These are phyloP conservation scores for Austroboletus niveus DNA, from an alignment of 1,284 basidiomycete species.

Conservation along the genomic window DNA sequence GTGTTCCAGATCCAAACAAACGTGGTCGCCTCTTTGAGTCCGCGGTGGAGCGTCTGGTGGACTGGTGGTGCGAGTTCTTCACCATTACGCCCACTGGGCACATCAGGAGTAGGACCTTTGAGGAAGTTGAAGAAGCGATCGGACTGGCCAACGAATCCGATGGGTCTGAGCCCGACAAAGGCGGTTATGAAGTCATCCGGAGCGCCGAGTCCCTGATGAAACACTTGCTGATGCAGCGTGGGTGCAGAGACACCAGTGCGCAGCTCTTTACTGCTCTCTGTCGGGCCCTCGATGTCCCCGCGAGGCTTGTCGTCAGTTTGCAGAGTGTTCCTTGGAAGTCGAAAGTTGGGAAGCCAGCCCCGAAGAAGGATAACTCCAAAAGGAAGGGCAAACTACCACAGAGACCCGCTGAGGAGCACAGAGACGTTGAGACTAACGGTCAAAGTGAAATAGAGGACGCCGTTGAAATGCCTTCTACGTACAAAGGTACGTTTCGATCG, in stretches of 20 bases:
- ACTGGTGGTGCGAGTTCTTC: slow-evolving; percentile 81
- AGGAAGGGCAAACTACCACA: slow-evolving; percentile 35
- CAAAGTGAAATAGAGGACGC: slow-evolving; percentile 43
- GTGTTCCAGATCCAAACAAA: slow-evolving; percentile 74
- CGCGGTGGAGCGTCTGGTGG: slow-evolving; percentile 68
- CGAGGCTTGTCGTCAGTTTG: slow-evolving; percentile 85
- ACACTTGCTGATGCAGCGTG: slow-evolving; percentile 76
- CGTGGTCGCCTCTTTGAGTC: slow-evolving; percentile 85
- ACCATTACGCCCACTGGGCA: slow-evolving; percentile 67
- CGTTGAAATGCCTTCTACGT: slow-evolving; percentile 25
- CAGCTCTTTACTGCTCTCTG: slow-evolving; percentile 92
- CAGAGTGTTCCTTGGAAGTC: slow-evolving; percentile 90
- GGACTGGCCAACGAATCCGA: slow-evolving; percentile 14
- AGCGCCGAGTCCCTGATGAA: slow-evolving; percentile 87
- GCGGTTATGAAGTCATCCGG: slow-evolving; percentile 68
- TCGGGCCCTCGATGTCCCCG: slow-evolving; percentile 83
- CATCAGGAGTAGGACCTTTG: slow-evolving; percentile 72
- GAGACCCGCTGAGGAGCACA: slow-evolving; percentile 26
- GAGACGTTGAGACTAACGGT: slow-evolving; percentile 9
- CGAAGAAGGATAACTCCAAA: slow-evolving; percentile 32
- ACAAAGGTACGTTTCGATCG: slow-evolving; percentile 27
- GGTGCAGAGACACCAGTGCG: slow-evolving; percentile 85
- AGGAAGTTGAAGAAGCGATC: slow-evolving; percentile 57
- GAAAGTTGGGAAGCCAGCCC: slow-evolving; percentile 46
- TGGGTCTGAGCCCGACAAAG: slow-evolving; percentile 48